These are phyloP conservation scores for Neoboletus magnificus DNA, from an alignment of 768 basidiomycete species.

Conservation along the genomic window DNA sequence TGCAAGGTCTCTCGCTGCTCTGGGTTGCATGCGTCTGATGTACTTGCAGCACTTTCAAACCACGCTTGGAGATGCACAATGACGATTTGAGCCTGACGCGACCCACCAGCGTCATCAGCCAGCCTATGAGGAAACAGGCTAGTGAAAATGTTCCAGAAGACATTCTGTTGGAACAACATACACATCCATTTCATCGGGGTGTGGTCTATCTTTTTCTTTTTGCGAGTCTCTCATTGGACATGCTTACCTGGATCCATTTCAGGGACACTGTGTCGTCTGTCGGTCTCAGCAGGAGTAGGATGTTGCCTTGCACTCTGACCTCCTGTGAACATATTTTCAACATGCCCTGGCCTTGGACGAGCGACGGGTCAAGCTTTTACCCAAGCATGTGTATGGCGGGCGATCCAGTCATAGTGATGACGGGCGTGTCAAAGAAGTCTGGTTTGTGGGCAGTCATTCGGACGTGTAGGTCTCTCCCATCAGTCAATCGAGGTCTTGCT, in stretches of 20 bases:
- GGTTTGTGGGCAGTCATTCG: constrained; percentile 41
- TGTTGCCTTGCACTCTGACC: constrained; percentile 32
- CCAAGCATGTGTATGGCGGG: constrained; percentile 39
- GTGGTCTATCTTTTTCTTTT: constrained; percentile 40
- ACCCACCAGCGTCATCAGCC: constrained; percentile 11
- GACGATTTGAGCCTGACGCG: constrained; percentile 7
- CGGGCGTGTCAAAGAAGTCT: constrained; percentile 38
- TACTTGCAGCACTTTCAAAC: constrained; percentile 35
- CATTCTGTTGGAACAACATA: constrained; percentile 35
- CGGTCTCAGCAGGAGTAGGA: constrained; percentile 32
- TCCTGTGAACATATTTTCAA: constrained; percentile 39
- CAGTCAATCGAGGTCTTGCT: background rate
- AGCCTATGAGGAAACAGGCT: constrained; percentile 11
- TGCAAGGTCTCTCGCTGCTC: constrained; percentile 21
- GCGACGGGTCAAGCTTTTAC: constrained; percentile 45
- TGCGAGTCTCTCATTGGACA: too few species aligned
- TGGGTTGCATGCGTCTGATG: background rate
- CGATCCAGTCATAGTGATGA: constrained; percentile 7
- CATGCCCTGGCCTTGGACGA: constrained; percentile 50
- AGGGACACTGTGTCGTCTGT: constrained; percentile 51
- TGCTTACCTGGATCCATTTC: background rate
- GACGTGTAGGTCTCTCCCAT: constrained; percentile 36
- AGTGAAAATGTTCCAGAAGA: constrained; percentile 30
- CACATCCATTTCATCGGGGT: constrained; percentile 44
- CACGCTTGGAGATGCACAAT: constrained; percentile 30